Evolutionary conservation across 768 basidiomycete genomes (phyloP), one percentile per base, ranked within the genome.

Genomic region (Lactarius deliciosus): DNA sequence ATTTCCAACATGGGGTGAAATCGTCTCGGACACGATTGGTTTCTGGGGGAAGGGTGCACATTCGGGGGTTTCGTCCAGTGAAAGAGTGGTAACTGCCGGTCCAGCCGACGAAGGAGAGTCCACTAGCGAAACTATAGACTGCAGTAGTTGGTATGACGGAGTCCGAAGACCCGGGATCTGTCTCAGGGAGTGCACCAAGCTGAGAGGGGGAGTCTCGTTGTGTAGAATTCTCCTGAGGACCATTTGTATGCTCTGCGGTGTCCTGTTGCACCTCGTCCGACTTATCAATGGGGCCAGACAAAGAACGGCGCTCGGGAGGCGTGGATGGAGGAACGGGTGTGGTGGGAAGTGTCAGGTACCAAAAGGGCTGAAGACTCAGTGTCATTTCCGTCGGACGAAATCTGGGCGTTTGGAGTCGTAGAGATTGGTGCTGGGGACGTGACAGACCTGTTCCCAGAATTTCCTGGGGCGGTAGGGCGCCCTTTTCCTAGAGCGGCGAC

Each of bases 401-500:
- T 32, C 62, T 62, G 66, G 41, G 32, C 28, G 28, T 22, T 45
- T 18, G 61, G 30, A 34, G 50, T 45, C 18, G 58, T 36, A 34
- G 30, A 65, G 53, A 11, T 61, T 61, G 41, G n/a, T 60, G 53
- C 56, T 40, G 62, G 73, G 64, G 64, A 53, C 30, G 56, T 69
- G 38, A 68, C 70, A 4, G 55, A 61, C n/a, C 70, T 61, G 10
- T 63, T 30, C 10, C 55, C 41, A 43, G 57, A 25, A 20, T 61
- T 64, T 50, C 64, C 64, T 18, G 68, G 61, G 22, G 57, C 68
- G 1, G 66, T 62, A 53, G 70, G 70, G 22, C 68, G 69, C 13
- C 68, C 68, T 72, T 75, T 62, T 72, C 75, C 57, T 73, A 74
- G 62, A 68, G 74, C 64, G 47, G 76, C 85, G 38, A 91, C 83